phyloP scores from a whole-genome alignment of 2,329 filamentous ascomycete species.

The Colletotrichum cordylinicola region DNA sequence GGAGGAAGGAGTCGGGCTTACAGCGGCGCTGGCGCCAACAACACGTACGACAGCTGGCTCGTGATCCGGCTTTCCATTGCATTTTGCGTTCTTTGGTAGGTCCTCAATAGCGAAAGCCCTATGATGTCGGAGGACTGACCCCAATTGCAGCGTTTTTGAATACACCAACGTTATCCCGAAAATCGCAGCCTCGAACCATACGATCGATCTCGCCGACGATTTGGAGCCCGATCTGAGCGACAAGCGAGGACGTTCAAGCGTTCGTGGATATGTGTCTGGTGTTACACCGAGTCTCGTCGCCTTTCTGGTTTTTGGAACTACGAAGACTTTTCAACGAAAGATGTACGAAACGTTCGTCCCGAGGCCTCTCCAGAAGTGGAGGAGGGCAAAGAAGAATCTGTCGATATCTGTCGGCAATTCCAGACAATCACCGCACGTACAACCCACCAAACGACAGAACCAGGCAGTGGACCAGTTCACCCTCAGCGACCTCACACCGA shows the following conservation, averaged over 20 bases:
- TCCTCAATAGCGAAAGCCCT: fast-evolving
- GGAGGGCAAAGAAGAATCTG: background rate
- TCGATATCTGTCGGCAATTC: background rate
- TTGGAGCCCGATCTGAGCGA: constrained; percentile 37
- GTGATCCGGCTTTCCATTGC: constrained; percentile 49
- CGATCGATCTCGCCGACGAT: constrained; percentile 28
- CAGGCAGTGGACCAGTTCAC: background rate
- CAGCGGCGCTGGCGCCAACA: constrained; percentile 20
- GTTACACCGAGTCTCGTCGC: constrained; percentile 27
- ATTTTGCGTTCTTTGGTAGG: constrained; percentile 45
- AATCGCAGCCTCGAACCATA: constrained; percentile 34
- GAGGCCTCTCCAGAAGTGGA: background rate
- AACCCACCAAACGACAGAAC: background rate
- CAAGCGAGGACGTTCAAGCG: constrained; percentile 19
- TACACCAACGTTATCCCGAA: constrained; percentile 32
- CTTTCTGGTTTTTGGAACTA: constrained; percentile 31
- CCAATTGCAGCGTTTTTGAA: background rate
- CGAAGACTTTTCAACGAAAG: constrained; percentile 24
- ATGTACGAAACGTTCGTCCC: background rate
- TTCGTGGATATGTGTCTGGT: constrained; percentile 29
- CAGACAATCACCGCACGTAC: background rate
- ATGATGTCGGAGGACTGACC: background rate
- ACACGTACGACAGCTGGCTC: constrained; percentile 51
- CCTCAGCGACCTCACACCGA: background rate
- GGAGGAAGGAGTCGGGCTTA: constrained; percentile 11